A percentile compares a stretch with the other conserved stretches of the same genome.
phyloP scores from a whole-genome alignment of 805 yeast genomes.

The Starmerella sirachaensis region DNA sequence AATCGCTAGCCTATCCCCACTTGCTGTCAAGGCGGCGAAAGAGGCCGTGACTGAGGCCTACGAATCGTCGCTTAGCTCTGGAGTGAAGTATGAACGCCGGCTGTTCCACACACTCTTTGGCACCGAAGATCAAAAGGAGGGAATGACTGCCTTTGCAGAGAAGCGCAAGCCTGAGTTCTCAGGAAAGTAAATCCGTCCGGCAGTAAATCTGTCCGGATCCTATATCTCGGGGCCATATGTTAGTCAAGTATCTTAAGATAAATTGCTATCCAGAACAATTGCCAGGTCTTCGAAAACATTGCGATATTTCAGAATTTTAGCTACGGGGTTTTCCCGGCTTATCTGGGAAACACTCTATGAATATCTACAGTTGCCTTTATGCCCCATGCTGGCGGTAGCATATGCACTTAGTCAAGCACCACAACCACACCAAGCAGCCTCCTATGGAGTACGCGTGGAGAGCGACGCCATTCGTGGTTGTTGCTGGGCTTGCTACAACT shows the following conservation, averaged over 20 bases:
- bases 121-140: slow-evolving; percentile 38
- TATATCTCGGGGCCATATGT: no score
- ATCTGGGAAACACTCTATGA: no score
- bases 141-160: slow-evolving; percentile 41
- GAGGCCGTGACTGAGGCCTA: slow-evolving; percentile 34
- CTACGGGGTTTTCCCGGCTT: no score
- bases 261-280: no score
- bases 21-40: slow-evolving; percentile 38
- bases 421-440: neutral
- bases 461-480: slow-evolving; percentile 4
- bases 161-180: slow-evolving; percentile 33
- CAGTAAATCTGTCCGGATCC: neutral
- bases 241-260: no score
- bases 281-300: no score
- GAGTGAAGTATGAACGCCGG: slow-evolving; percentile 35
- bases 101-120: slow-evolving; percentile 38
- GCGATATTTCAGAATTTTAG: no score
- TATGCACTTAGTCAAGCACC: neutral
- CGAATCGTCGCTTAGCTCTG: slow-evolving; percentile 31
- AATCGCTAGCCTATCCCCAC: slow-evolving; percentile 34
- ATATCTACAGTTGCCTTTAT: no score
- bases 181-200: slow-evolving; percentile 22
- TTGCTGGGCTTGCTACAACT: slow-evolving; percentile 4
- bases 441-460: slow-evolving; percentile 5
- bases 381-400: no score